A percentile compares a stretch with the other conserved stretches of the same genome.
phyloP scores from a whole-genome alignment of 2,329 filamentous ascomycete species.

The Annulohypoxylon truncatum region DNA sequence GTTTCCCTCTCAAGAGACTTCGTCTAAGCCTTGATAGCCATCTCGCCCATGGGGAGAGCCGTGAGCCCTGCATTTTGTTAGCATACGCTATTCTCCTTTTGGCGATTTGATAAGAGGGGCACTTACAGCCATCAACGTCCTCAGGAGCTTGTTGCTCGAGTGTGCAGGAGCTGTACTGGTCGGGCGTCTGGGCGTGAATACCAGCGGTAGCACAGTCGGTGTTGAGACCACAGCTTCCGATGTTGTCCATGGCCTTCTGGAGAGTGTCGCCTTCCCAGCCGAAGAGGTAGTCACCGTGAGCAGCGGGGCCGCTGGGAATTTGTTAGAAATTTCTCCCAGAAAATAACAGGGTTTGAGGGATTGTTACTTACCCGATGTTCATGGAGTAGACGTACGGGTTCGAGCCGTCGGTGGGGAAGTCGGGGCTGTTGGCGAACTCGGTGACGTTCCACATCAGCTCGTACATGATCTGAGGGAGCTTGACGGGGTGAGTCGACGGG shows the following conservation, averaged over 20 bases:
- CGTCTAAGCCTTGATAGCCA: slow-evolving; percentile 48
- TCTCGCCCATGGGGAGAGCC: slow-evolving; percentile 48
- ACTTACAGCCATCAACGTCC: slow-evolving; percentile 62
- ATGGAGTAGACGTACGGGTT: slow-evolving; percentile 59
- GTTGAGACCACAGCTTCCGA: slow-evolving; percentile 58
- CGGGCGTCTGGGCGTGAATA: slow-evolving; percentile 59
- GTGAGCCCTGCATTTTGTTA: slow-evolving; percentile 44
- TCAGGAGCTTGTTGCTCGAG: slow-evolving; percentile 60
- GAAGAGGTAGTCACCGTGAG: slow-evolving; percentile 65
- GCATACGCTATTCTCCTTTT: neutral
- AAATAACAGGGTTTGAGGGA: too few relatives aligned
- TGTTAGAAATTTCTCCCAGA: neutral
- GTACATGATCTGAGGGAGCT: slow-evolving; percentile 62
- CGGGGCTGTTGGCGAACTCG: slow-evolving; percentile 55
- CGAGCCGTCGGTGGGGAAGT: slow-evolving; percentile 57
- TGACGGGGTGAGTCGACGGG: slow-evolving; percentile 59
- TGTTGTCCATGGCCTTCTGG: slow-evolving; percentile 61
- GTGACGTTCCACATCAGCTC: slow-evolving; percentile 61
- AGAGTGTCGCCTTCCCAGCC: slow-evolving; percentile 62
- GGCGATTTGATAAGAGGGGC: neutral
- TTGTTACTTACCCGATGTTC: slow-evolving; percentile 54
- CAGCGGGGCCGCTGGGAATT: slow-evolving; percentile 55
- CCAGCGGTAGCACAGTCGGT: slow-evolving; percentile 56
- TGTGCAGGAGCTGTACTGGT: slow-evolving; percentile 60
- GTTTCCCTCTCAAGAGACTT: neutral